Base-by-base conservation (phyloP, 148 eudicot genomes). In the Rhododendron griersonianum region DNA sequence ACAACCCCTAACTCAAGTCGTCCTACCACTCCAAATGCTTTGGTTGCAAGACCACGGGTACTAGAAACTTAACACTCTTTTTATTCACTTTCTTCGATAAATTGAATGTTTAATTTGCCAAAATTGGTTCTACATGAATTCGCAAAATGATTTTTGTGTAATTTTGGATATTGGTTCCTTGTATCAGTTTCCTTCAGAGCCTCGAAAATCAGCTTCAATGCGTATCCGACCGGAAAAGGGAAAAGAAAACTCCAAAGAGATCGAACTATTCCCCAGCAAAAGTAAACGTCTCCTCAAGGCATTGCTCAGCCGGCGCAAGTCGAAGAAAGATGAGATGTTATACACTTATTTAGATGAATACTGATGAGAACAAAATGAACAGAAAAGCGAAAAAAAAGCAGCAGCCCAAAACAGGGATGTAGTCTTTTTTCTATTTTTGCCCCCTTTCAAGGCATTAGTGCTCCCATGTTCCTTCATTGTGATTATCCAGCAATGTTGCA, bases 241-340 rank as follows among this genome's bases (percentile, higher is more conserved):
- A 10, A 91, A 87, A 90, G 92, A 87, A 50, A 90, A 85, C 28
- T 65, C 88, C 15, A 93, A 85, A 89, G 98, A 93, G 75, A 80
- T 84, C 3, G 93, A 95, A n/a, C 93, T 94, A 61, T 81, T 88
- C 81, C 94, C 96, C 30, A 93, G 96, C 92, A 96, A 94, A 87
- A 91, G 96, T 84, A 96, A 94, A 90, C 90, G 99, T 53, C 90
- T 96, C n/a, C 98, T 96, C 84, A 96, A 93, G 92, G 85, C 99
- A 5, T 89, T 95, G 93, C 98, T 96, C 63, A 95, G 94, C 85
- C 87, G 96, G 59, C 93, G 98, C 51, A 95, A 94, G 90, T 92
- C 95, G 8, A 96, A 91, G 93, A 96, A 94, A 90, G 99, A 96
- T 82, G 98, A 94, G 1, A 88, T 67, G 80, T 87, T 96, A 23